A percentile compares a stretch with the other conserved stretches of the same genome.
Conservation (phyloP, 177 flowering plant species). For the Vitis hybrid region DNA sequence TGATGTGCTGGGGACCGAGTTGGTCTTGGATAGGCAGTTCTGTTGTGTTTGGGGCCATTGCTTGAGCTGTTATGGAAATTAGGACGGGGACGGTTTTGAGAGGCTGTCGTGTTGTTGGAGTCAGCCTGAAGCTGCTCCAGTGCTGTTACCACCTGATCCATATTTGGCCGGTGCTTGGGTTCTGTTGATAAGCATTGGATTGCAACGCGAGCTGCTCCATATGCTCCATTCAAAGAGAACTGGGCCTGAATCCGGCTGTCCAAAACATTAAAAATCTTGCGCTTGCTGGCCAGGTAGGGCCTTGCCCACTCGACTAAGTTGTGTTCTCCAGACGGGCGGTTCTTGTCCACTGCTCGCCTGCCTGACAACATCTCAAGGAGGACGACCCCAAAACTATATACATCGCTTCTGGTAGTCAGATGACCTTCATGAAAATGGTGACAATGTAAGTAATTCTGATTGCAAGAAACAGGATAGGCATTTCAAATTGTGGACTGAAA, state of each 20-base stretch:
- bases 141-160: slow-evolving; percentile 38
- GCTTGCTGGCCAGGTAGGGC: slow-evolving; percentile 46
- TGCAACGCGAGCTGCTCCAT: slow-evolving; percentile 37
- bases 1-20: slow-evolving; percentile 16
- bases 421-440: slow-evolving; percentile 38
- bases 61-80: not conserved
- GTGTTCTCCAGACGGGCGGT: slow-evolving; percentile 52
- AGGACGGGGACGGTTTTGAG: not conserved
- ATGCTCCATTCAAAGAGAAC: slow-evolving; percentile 28
- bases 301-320: slow-evolving; percentile 52
- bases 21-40: slow-evolving; percentile 26
- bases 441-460: not conserved
- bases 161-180: slow-evolving; percentile 41
- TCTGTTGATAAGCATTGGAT: slow-evolving; percentile 44
- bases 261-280: slow-evolving; percentile 35
- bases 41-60: slow-evolving; percentile 13
- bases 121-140: slow-evolving; percentile 42
- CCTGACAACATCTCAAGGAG: slow-evolving; percentile 57
- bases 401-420: slow-evolving; percentile 52
- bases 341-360: slow-evolving; percentile 48
- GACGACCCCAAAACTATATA: slow-evolving; percentile 72
- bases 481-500: not conserved
- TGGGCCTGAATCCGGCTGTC: slow-evolving; percentile 47
- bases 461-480: not conserved
- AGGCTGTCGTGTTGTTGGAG: slow-evolving; percentile 1